phyloP scores from a whole-genome alignment of 2,329 filamentous ascomycete species.

The Neurospora sp. region DNA sequence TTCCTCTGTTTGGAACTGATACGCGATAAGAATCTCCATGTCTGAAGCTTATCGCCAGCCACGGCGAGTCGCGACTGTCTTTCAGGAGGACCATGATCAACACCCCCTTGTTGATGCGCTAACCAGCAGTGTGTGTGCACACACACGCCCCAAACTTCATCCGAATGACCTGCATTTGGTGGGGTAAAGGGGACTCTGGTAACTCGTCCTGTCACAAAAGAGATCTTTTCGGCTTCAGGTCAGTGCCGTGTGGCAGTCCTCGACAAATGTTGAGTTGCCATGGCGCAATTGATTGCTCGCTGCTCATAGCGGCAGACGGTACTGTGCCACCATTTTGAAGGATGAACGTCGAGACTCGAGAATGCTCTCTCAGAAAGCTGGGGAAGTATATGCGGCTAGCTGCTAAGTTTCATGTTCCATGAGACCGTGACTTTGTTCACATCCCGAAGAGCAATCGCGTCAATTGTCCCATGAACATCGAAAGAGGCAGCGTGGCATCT shows the following conservation, averaged over 20 bases:
- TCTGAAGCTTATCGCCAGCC: background rate
- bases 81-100: background rate
- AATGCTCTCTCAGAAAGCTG: background rate
- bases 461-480: background rate
- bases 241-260: background rate
- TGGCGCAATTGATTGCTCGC: background rate
- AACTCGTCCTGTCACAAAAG: background rate
- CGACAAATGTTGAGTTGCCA: background rate
- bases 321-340: background rate
- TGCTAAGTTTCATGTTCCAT: background rate
- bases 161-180: background rate
- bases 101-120: background rate
- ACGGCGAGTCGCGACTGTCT: background rate
- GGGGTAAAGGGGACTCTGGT: background rate
- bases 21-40: background rate
- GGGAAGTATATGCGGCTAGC: background rate
- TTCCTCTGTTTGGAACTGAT: background rate
- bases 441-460: background rate
- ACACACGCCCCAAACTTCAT: background rate
- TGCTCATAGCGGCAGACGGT: background rate
- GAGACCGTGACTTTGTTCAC: background rate
- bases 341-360: background rate
- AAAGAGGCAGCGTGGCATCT: background rate
- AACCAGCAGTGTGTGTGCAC: background rate
- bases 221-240: background rate